Evolutionary conservation across 768 basidiomycete species (phyloP), one percentile per base, ranked within the genome.

Genomic region (Termitomyces sp.): DNA sequence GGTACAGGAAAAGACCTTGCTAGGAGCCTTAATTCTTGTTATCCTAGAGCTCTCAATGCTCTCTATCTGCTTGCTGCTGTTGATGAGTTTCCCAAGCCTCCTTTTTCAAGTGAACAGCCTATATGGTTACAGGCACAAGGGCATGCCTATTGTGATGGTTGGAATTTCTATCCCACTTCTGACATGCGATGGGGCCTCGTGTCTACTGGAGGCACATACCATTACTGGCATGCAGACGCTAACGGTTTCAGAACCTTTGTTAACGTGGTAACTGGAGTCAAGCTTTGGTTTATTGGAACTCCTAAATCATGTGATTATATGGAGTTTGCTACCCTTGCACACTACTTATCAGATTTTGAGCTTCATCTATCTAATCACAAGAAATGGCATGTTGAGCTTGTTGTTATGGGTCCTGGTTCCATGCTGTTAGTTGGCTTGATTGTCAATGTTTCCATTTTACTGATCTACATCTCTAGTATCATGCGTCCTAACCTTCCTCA

Each of bases 181-280:
- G 24, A 58, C 12, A 51, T 51, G 57, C 36, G 38, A 3, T 58
- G 57, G 57, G 57, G 48, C 11, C 50, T 58, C 24, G 57, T 49
- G 3, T 58, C 57, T 7, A 58, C 57, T 11, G 20, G 22, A 7
- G 39, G 36, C 2, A 36, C 57, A 13, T 16, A 50, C 6, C 49
- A 58, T n/a, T 58, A 38, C 24, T 58, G 57, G 57, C 57, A 58
- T 15, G 4, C 24, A 20, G 49, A 58, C 18, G 49, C 57, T 2
- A 51, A 58, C n/a, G 49, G 57, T 15, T 20, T 55, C 15, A 16
- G 54, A 12, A 55, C 54, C 15, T 55, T 40, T 20, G 11, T 55
- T 16, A 24, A 7, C 3, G 20, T 40, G 18, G 54, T 24, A 28
- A 44, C 54, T 11, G 54, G 39, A 6, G 13, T 51, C 12, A 55